Evolutionary conservation across 2,329 filamentous ascomycete genomes (phyloP).

Genomic region (Domatiomyces globalis): DNA sequence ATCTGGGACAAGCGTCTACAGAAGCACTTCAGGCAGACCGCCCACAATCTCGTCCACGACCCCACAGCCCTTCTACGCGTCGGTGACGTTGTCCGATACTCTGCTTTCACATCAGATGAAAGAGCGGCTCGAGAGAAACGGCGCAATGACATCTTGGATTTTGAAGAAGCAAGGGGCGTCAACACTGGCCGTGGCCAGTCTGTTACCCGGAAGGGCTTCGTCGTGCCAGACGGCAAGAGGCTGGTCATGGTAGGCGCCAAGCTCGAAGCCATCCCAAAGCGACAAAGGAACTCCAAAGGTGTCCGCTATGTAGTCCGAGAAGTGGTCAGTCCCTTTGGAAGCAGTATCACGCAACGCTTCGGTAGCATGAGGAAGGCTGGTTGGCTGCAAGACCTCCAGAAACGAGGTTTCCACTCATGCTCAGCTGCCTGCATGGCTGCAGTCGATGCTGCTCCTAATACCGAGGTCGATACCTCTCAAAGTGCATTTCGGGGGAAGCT

Average conservation of each 20-base stretch:
- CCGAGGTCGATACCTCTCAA: background rate
- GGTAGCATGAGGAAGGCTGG: background rate
- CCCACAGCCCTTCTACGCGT: constrained; percentile 11
- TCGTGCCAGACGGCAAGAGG: background rate
- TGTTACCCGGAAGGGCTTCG: background rate
- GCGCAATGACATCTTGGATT: background rate
- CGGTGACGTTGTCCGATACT: constrained; percentile 15
- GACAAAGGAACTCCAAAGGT: background rate
- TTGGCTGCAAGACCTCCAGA: background rate
- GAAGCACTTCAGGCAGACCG: constrained; percentile 12
- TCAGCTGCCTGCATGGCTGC: background rate
- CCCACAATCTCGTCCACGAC: constrained; percentile 15
- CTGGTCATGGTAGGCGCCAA: background rate
- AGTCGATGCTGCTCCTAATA: background rate
- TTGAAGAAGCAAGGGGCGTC: background rate
- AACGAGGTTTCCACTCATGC: background rate
- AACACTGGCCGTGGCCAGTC: background rate
- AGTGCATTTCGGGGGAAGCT: background rate
- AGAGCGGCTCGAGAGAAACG: constrained; percentile 3
- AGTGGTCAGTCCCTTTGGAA: constrained; percentile 15
- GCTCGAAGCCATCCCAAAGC: background rate
- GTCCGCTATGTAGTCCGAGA: constrained; percentile 12
- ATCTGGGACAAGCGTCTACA: constrained; percentile 12
- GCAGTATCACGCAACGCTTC: background rate
- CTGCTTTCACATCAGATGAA: constrained; percentile 7